These are phyloP conservation scores for Arthrobotrys musiformis DNA, from an alignment of 2,329 filamentous ascomycete genomes.

Conservation along the genomic window DNA sequence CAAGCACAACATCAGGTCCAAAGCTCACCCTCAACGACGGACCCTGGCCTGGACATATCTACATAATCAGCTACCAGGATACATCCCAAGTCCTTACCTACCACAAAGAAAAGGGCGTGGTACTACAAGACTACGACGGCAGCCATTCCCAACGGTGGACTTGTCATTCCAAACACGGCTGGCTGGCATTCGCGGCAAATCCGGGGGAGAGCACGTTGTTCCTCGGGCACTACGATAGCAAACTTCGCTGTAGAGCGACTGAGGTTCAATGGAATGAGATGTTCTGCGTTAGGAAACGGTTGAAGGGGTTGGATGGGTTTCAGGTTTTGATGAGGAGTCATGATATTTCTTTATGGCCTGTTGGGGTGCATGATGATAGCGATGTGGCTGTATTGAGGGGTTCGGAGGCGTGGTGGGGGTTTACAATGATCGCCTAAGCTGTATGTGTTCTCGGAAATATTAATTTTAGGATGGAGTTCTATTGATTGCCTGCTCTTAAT, in stretches of 20 bases:
- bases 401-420: slow-evolving; percentile 18
- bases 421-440: slow-evolving; percentile 17
- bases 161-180: slow-evolving; percentile 13
- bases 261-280: neutral
- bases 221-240: neutral
- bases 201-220: neutral
- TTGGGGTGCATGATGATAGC: neutral
- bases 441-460: neutral
- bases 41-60: slow-evolving; percentile 20
- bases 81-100: slow-evolving; percentile 21
- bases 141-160: neutral
- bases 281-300: neutral
- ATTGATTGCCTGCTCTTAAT: neutral
- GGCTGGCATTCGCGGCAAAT: slow-evolving; percentile 18
- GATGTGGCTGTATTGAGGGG: neutral
- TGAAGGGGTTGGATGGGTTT: slow-evolving; percentile 11
- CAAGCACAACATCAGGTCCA: neutral
- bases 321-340: neutral
- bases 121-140: neutral
- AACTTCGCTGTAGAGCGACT: neutral
- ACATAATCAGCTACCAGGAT: slow-evolving; percentile 11
- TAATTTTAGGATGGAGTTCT: neutral
- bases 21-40: neutral
- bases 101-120: neutral
- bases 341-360: neutral